phyloP scores from a whole-genome alignment of 2,329 filamentous ascomycete genomes.

The Gyromitra esculenta region DNA sequence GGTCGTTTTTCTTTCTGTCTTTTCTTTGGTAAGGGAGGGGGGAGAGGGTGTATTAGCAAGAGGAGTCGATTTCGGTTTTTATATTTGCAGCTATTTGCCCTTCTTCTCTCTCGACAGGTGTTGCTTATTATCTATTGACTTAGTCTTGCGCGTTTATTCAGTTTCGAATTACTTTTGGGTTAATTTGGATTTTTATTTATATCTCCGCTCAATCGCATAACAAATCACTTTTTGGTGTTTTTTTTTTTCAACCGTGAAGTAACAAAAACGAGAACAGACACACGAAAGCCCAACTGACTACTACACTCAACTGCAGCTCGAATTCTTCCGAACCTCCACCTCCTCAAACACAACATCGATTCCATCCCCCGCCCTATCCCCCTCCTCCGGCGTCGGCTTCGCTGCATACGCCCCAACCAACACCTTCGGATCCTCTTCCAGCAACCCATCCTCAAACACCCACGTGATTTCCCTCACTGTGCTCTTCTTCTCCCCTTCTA shows the following conservation, averaged over 20 bases:
- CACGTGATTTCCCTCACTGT: slow-evolving; percentile 47
- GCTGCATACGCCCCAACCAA: slow-evolving; percentile 42
- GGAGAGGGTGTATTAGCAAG: neutral
- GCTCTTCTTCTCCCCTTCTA: slow-evolving; percentile 2
- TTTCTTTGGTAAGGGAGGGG: neutral
- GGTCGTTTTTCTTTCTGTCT: slow-evolving; percentile 10
- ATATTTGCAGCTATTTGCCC: neutral
- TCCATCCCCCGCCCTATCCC: slow-evolving; percentile 1
- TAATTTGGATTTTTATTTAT: slow-evolving; percentile 4
- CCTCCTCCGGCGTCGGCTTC: slow-evolving; percentile 36
- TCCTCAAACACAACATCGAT: slow-evolving; percentile 35
- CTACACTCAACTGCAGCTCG: too few species aligned
- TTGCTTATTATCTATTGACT: neutral
- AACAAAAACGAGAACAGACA: neutral
- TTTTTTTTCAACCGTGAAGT: too few species aligned
- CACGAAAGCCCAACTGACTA: neutral
- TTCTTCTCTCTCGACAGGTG: neutral
- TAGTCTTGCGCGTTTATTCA: slow-evolving; percentile 1
- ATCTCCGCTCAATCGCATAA: neutral
- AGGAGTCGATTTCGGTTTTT: slow-evolving; percentile 21
- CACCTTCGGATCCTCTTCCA: slow-evolving; percentile 24
- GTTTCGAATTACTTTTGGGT: neutral
- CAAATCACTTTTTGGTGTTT: neutral
- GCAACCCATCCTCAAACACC: slow-evolving; percentile 40
- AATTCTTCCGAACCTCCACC: slow-evolving; percentile 41